phyloP scores from a whole-genome alignment of 768 basidiomycete genomes.

The Rhizopogon sp. region DNA sequence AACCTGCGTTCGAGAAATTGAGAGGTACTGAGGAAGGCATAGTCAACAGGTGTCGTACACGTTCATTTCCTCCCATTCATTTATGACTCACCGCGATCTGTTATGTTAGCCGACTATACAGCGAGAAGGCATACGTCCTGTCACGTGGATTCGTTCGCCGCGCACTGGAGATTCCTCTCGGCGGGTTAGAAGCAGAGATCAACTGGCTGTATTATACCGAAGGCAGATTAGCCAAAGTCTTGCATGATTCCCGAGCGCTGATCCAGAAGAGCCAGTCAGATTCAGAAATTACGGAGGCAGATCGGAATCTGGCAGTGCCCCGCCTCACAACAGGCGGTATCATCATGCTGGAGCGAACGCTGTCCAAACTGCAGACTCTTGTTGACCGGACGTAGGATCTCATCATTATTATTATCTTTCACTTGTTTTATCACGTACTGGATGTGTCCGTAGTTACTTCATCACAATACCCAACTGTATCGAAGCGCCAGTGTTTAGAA shows the following conservation, averaged over 20 bases:
- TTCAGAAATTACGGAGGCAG: slow-evolving; percentile 17
- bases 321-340: slow-evolving; percentile 75
- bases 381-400: slow-evolving; percentile 14
- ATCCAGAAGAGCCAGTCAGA: slow-evolving; percentile 61
- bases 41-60: slow-evolving; percentile 62
- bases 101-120: slow-evolving; percentile 75
- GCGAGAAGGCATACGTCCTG: slow-evolving; percentile 88
- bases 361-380: slow-evolving; percentile 57
- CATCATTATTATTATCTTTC: slow-evolving; percentile 7
- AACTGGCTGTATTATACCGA: slow-evolving; percentile 64
- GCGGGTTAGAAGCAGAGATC: slow-evolving; percentile 69
- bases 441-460: not conserved
- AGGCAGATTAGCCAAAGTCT: slow-evolving; percentile 63
- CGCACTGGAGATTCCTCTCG: slow-evolving; percentile 75
- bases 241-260: slow-evolving; percentile 55
- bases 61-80: not conserved
- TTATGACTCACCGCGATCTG: not conserved
- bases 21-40: slow-evolving; percentile 87
- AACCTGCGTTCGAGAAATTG: slow-evolving; percentile 91
- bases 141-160: slow-evolving; percentile 88
- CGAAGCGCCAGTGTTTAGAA: too few species aligned
- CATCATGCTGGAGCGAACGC: slow-evolving; percentile 70
- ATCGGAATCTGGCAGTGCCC: slow-evolving; percentile 58
- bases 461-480: too few species aligned
- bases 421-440: slow-evolving; percentile 6